Base-by-base conservation (phyloP, 2,329 filamentous ascomycete species). In the Venturia oleaginea region DNA sequence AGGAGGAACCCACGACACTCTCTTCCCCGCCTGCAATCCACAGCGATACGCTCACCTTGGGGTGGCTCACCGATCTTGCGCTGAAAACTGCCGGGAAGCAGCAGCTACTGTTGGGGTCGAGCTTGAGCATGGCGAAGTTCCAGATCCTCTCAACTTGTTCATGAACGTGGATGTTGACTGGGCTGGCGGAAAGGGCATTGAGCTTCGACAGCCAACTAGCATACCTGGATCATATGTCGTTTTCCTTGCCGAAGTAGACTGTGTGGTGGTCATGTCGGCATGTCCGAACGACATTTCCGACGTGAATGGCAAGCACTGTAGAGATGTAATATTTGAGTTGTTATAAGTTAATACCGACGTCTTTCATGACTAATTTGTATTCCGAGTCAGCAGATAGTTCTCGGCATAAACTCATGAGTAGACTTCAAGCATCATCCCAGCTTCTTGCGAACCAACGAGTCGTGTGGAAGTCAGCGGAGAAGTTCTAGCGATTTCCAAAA, bases 131-230 rank as follows among this genome's bases (percentile, higher is more conserved):
- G 72, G 73, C 43, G 73, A 72, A 70, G 70, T 75, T 3, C 76
- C 77, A 1, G 76, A 77, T 62, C 77, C 77, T 19, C 70, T 79
- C 40, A 78, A 79, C 66, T 67, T 78, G 22, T 79, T 78, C 67
- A 79, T 79, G 77, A 79, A 79, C 66, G 72, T 78, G 3, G 70
- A 73, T 22, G 72, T 77, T 34, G 70, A 75, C 55, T 70, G 73
- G 64, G 69, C 69, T 59, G 74, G 74, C 1, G 68, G 66, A 2
- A 65, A 78, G 3, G 69, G 70, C 40, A 75, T 77, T 63, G 51
- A 55, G 51, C 51, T 64, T 38, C 65, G 69, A 22, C 13, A 34
- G 15, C 76, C 77, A 0, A 72, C 70, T 4, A 75, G 74, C 64
- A 67, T 74, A 24, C 69, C 72, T 60, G 75, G 74, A 2, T 71